Conservation (phyloP, 2,329 filamentous ascomycete genomes). For the Venturiaceae sp. region DNA sequence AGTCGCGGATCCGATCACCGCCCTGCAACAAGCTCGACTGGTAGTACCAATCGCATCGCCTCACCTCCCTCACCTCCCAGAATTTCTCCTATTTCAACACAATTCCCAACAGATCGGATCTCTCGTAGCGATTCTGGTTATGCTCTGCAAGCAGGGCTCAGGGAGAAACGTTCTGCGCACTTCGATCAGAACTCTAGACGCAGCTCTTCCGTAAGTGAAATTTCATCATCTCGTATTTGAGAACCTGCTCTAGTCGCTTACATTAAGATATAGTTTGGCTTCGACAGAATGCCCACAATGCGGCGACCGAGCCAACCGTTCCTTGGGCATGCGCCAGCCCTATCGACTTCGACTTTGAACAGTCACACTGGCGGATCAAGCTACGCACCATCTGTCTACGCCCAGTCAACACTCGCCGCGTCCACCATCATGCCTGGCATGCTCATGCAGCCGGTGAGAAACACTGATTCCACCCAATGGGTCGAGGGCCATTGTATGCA, state of each 20-base stretch:
- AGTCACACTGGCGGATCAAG: conserved; percentile 33
- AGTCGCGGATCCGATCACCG: conserved; percentile 16
- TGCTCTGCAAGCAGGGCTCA: conserved; percentile 71
- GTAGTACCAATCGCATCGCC: neutral
- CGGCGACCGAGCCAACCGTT: conserved; percentile 60
- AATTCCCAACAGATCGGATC: conserved; percentile 73
- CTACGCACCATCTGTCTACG: conserved; percentile 77
- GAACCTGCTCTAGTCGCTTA: conserved; percentile 10
- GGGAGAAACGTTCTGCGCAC: conserved; percentile 90
- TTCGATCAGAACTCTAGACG: conserved; percentile 75
- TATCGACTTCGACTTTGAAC: conserved; percentile 58
- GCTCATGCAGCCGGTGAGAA: conserved; percentile 66
- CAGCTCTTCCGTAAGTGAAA: conserved; percentile 57
- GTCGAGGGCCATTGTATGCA: conserved; percentile 77
- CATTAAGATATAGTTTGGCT: conserved; percentile 47
- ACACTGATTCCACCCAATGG: conserved; percentile 74
- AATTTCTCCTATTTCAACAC: conserved; percentile 56
- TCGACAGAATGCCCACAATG: conserved; percentile 56
- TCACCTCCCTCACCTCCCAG: conserved; percentile 12
- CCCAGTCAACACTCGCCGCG: conserved; percentile 74
- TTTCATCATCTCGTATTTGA: too few relatives aligned
- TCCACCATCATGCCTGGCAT: conserved; percentile 82
- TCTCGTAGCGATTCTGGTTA: conserved; percentile 89
- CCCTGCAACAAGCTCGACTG: conserved; percentile 48
- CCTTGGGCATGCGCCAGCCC: conserved; percentile 50